phyloP scores from a whole-genome alignment of 192 early-diverging fungal species.

The Lunasporangiospora selenospora region DNA sequence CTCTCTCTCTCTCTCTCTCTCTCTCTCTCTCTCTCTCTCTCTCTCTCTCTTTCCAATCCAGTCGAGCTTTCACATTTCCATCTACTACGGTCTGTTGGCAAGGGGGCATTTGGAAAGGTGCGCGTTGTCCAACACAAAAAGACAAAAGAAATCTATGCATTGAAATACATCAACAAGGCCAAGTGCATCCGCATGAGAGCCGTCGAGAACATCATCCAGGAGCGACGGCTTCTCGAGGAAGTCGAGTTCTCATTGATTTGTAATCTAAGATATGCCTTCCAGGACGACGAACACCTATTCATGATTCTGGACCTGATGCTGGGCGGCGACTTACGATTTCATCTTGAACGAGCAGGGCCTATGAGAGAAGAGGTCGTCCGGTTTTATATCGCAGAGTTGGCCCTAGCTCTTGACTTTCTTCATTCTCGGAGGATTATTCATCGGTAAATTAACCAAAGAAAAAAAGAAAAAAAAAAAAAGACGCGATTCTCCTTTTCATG shows the following conservation, averaged over 20 bases:
- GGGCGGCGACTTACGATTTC: slow-evolving; percentile 95
- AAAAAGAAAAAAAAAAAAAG: background rate
- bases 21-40: background rate
- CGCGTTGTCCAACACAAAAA: slow-evolving; percentile 92
- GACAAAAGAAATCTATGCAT: slow-evolving; percentile 80
- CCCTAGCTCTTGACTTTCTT: slow-evolving; percentile 69
- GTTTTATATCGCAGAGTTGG: slow-evolving; percentile 76
- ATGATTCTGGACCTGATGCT: slow-evolving; percentile 96
- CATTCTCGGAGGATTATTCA: slow-evolving; percentile 79
- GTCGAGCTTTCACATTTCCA: slow-evolving; percentile 91
- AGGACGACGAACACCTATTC: slow-evolving; percentile 92
- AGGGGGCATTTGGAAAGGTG: slow-evolving; percentile 96
- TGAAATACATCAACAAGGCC: slow-evolving; percentile 97
- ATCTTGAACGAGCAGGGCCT: slow-evolving; percentile 68
- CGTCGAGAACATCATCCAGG: slow-evolving; percentile 89
- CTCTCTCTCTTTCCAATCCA: slow-evolving; percentile 14
- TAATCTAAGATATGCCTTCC: slow-evolving; percentile 95
- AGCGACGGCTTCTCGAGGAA: slow-evolving; percentile 86
- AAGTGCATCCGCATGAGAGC: slow-evolving; percentile 88
- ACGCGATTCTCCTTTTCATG: background rate
- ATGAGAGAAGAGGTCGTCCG: slow-evolving; percentile 71
- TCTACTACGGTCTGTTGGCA: slow-evolving; percentile 89
- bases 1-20: background rate
- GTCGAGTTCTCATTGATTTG: slow-evolving; percentile 86
- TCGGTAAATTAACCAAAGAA: slow-evolving; percentile 41